Percentiles rank a stretch among this genome's conserved stretches.
Conservation (phyloP, 352 stramenopile species). For the Phytophthora hybrid region DNA sequence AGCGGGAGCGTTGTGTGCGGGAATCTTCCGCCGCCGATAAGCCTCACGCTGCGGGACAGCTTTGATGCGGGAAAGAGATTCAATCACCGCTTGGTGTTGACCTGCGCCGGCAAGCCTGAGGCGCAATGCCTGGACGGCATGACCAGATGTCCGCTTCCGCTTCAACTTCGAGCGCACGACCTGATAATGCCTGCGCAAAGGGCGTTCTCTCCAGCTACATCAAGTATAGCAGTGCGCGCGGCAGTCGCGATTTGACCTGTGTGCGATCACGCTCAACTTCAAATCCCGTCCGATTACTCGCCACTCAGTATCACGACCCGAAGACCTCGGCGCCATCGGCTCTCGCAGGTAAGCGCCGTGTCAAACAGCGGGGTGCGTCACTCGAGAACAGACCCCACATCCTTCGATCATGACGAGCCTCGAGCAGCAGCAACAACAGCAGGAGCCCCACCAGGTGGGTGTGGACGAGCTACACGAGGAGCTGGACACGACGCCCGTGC, state of each 20-base stretch:
- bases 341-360: conserved; percentile 1
- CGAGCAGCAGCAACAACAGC: conserved; percentile 33
- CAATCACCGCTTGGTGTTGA: conserved; percentile 25
- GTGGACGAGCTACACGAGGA: conserved; percentile 25
- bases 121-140: conserved; percentile 9
- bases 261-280: neutral
- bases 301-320: conserved; percentile 22
- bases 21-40: neutral
- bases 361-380: conserved; percentile 19
- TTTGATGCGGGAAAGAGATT: conserved; percentile 1
- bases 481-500: conserved; percentile 65
- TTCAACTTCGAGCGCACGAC: conserved; percentile 15
- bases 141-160: conserved; percentile 6
- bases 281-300: neutral
- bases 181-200: conserved; percentile 6
- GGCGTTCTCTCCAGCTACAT: neutral
- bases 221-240: conserved; percentile 8
- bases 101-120: conserved; percentile 8
- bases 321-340: conserved; percentile 4
- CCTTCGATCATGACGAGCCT: conserved; percentile 33
- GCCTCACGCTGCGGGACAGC: neutral
- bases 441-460: conserved; percentile 52
- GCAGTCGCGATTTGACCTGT: neutral
- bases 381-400: conserved; percentile 15
- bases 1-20: neutral